These are phyloP conservation scores for Zymoseptoria ardabiliae DNA, from an alignment of 2,329 filamentous ascomycete genomes.

Conservation along the genomic window DNA sequence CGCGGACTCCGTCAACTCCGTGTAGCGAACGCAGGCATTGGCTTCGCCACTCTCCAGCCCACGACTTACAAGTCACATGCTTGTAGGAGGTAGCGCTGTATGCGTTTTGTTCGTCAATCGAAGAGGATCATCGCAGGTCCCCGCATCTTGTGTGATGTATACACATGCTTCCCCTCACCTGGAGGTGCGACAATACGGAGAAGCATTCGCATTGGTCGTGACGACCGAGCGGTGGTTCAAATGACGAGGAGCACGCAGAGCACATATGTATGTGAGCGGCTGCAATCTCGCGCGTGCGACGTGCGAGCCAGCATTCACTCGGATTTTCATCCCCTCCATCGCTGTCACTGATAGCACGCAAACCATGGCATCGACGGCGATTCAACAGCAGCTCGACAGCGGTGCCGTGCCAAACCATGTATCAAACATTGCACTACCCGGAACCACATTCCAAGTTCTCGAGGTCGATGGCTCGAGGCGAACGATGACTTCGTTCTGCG, in stretches of 20 bases:
- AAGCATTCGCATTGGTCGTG: not conserved
- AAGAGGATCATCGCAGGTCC: not conserved
- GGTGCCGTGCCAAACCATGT: constrained; percentile 29
- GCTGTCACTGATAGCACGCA: not conserved
- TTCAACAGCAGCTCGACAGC: constrained; percentile 26
- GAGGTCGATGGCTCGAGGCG: constrained; percentile 36
- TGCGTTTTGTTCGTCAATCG: not conserved
- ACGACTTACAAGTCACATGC: not conserved
- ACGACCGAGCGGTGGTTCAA: not conserved
- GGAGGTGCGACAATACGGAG: not conserved
- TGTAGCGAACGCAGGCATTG: not conserved
- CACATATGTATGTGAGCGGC: not conserved
- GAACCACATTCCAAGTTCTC: constrained; percentile 43
- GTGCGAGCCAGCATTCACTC: not conserved
- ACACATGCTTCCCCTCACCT: not conserved
- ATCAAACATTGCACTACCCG: constrained; percentile 34
- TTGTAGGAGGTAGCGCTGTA: not conserved
- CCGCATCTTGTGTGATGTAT: not conserved
- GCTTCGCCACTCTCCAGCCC: not conserved
- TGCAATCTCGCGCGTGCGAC: not conserved
- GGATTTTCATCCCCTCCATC: not conserved
- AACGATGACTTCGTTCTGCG: constrained; percentile 43
- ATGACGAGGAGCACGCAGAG: not conserved
- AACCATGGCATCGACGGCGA: constrained; percentile 14
- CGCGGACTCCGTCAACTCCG: not conserved